Evolutionary conservation across 2,329 filamentous ascomycete species (phyloP), one percentile per base, ranked within the genome.

Genomic region (Clonostachys chloroleuca): DNA sequence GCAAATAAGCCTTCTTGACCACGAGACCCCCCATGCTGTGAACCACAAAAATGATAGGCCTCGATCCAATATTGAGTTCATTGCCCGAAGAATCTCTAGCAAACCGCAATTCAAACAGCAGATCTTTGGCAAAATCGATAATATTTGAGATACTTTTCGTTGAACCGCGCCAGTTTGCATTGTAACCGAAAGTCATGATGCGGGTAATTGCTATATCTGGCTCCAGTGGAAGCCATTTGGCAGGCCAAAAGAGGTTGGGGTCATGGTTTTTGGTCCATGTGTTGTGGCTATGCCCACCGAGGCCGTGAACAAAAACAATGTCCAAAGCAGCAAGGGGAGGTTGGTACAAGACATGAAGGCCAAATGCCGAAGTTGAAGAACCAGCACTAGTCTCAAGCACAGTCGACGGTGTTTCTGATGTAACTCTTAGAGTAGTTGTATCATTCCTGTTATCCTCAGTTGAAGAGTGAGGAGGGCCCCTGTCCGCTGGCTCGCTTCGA

Each of bases 11-110:
- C 24, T 47, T 47, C 40, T 47, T 47, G 1, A 43, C 45, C 12
- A 47, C 45, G 1, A 43, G 17, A 3, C 45, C 45, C 9, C 45
- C 45, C 45, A 47, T 47, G n/a, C 45, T 47, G 20, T 47, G 46
- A 12, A 33, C 46, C 2, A 47, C 46, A 17, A 47, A 44, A 9
- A 47, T 40, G n/a, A 47, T 47, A 12, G 41, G 40, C 13, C 6
- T 12, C 34, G 30, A 12, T 10, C 42, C 41, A 1, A 43, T 40
- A n/a, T 40, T 20, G 5, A 43, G 14, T 4, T 34, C 14, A n/a
- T 18, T 20, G 3, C 8, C 41, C 10, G 24, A 10, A 5, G 5
- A 1, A 17, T 47, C 40, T 14, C 6, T 33, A n/a, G n/a, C 46
- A 41, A 41, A 20, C 6, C 36, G 17, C 45, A 47, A 12, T 16